Conservation (phyloP, 179 eudicot genomes). For the Pouteria campechiana region DNA sequence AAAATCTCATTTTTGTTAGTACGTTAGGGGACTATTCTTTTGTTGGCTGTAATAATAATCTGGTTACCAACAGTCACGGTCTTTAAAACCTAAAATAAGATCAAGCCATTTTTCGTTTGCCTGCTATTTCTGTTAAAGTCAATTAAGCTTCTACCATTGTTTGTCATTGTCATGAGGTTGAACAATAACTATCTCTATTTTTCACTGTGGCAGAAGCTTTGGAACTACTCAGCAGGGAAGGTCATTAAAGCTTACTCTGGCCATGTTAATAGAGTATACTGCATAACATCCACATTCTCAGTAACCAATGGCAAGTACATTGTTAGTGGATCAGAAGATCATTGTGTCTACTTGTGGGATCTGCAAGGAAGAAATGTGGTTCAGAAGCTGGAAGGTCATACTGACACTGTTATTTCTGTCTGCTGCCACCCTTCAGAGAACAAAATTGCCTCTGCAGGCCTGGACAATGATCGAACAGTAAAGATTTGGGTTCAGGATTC, state of each 20-base stretch:
- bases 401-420: constrained; percentile 76
- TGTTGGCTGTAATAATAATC: too few relatives aligned
- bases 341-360: constrained; percentile 83
- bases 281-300: constrained; percentile 75
- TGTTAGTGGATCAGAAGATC: constrained; percentile 93
- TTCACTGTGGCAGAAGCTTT: constrained; percentile 58
- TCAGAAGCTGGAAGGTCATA: constrained; percentile 89
- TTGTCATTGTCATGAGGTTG: not conserved
- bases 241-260: constrained; percentile 63
- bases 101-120: too few relatives aligned
- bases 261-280: constrained; percentile 48
- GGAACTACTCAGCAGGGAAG: constrained; percentile 71
- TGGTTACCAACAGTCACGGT: too few relatives aligned
- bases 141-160: not conserved
- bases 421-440: constrained; percentile 66
- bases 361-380: constrained; percentile 61
- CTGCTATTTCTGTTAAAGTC: too few relatives aligned
- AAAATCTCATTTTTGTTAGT: too few relatives aligned
- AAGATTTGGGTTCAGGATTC: constrained; percentile 75
- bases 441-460: constrained; percentile 86
- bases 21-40: too few relatives aligned
- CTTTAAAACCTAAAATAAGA: too few relatives aligned
- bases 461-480: constrained; percentile 61
- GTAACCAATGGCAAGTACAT: constrained; percentile 76
- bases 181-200: too few relatives aligned